Evolutionary conservation across 2,329 filamentous ascomycete genomes (phyloP), one percentile per base, ranked within the genome.

Genomic region (Ascochyta rabiei): DNA sequence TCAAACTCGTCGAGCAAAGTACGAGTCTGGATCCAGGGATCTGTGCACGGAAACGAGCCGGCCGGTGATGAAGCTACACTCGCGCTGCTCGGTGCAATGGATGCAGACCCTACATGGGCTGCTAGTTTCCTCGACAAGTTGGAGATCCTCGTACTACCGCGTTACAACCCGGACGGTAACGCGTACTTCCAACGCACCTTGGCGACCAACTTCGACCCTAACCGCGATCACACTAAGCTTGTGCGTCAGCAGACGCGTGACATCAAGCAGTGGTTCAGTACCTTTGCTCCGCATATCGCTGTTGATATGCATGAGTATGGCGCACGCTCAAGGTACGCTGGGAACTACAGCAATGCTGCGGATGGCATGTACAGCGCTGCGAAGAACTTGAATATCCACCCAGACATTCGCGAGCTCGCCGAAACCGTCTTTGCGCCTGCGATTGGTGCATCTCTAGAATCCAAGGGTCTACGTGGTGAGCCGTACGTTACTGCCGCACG

Each of bases 241-340:
- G 63, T 59, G 2, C 69, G 74, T 35, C 64, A 70, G 45, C 73
- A 76, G 41, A 73, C 72, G 0, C 64, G 70, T 13, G 62, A 73
- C 30, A 69, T 76, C 48, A 76, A 75, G 43, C 41, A 56, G 24
- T 69, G 67, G 33, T 73, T 71, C 53, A 68, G 49, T 19, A 51
- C 44, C 10, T 75, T 72, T 24, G 61, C 64, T 2, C 71, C 73
- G 3, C 70, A 75, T 39, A 63, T 76, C 7, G 69, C 69, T 0
- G 60, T 73, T n/a, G 73, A 75, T 24, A 66, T 74, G 68, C 74
- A 76, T 50, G 73, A 76, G 44, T 76, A 72, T 31, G 57, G 59
- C 6, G 72, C 70, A 0, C 61, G 51, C 0, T 63, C 66, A 2
- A 48, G 64, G 15, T 74, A 68, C 38, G 59, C 66, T 4, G 61